Evolutionary conservation across 2,329 filamentous ascomycete genomes (phyloP).

Genomic region (Neofusicoccum sp.): DNA sequence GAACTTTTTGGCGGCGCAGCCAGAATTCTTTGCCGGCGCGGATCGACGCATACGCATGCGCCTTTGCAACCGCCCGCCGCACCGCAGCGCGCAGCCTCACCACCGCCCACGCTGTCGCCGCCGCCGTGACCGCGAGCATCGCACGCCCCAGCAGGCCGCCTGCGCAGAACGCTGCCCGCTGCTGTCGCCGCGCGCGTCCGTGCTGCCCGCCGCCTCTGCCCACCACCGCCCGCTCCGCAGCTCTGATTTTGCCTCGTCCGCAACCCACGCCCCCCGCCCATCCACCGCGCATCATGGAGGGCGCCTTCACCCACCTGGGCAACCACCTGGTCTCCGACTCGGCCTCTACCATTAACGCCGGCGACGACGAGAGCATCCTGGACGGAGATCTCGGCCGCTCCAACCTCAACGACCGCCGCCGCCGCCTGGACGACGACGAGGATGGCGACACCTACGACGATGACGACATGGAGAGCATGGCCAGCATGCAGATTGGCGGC

Average conservation of each 20-base stretch:
- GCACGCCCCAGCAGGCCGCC: not conserved
- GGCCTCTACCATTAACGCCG: conserved; percentile 83
- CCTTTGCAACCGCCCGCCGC: conserved; percentile 7
- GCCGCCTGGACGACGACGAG: conserved; percentile 81
- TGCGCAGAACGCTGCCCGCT: not conserved
- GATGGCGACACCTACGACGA: conserved; percentile 82
- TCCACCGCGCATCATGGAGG: conserved; percentile 64
- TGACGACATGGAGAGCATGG: conserved; percentile 70
- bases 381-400: conserved; percentile 61
- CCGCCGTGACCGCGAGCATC: not conserved
- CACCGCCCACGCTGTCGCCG: not conserved
- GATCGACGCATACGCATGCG: conserved; percentile 11
- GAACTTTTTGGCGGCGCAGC: conserved; percentile 17
- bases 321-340: conserved; percentile 86
- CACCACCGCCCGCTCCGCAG: conserved; percentile 20
- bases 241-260: conserved; percentile 20
- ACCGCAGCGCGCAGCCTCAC: not conserved
- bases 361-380: conserved; percentile 83
- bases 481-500: conserved; percentile 79
- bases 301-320: conserved; percentile 83
- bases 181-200: conserved; percentile 2
- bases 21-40: conserved; percentile 8
- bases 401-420: conserved; percentile 63
- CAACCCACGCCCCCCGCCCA: conserved; percentile 19
- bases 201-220: conserved; percentile 11